These are phyloP conservation scores for Calonectria pteridis DNA, from an alignment of 2,329 filamentous ascomycete species.

Conservation along the genomic window DNA sequence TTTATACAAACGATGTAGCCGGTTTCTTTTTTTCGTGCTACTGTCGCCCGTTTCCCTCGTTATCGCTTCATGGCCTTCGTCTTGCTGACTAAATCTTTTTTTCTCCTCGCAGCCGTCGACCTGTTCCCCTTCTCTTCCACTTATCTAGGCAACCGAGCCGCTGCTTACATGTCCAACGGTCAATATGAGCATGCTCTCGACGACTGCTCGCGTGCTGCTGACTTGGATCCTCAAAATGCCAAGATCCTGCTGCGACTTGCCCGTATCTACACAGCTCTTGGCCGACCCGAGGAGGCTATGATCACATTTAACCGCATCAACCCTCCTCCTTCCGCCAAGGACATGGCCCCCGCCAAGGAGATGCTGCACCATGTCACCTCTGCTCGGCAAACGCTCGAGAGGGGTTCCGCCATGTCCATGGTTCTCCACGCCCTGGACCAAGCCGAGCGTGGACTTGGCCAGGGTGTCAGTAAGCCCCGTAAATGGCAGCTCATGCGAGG, in stretches of 20 bases:
- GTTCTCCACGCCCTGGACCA: constrained; percentile 91
- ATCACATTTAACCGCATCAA: constrained; percentile 84
- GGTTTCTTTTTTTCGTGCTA: not conserved
- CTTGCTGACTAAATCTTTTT: constrained; percentile 34
- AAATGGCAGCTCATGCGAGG: constrained; percentile 96
- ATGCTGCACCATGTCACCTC: constrained; percentile 87
- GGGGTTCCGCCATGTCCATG: constrained; percentile 88
- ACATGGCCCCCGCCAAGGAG: constrained; percentile 83
- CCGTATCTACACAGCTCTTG: constrained; percentile 89
- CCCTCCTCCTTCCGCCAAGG: constrained; percentile 85
- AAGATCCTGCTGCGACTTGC: constrained; percentile 92
- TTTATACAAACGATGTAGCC: not conserved
- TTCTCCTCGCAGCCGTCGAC: constrained; percentile 77
- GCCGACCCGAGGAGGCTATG: constrained; percentile 88
- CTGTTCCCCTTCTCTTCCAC: constrained; percentile 87
- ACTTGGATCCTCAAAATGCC: constrained; percentile 85
- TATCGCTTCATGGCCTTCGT: not conserved
- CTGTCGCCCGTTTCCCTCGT: not conserved
- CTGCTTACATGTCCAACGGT: constrained; percentile 90
- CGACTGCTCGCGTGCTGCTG: constrained; percentile 85
- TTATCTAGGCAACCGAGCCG: constrained; percentile 94
- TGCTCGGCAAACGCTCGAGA: constrained; percentile 81
- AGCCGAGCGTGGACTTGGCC: constrained; percentile 84
- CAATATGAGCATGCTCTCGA: constrained; percentile 85
- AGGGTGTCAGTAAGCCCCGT: constrained; percentile 82